Evolutionary conservation across 441 rosid genomes (phyloP).

Genomic region (Gossypium lobatum): DNA sequence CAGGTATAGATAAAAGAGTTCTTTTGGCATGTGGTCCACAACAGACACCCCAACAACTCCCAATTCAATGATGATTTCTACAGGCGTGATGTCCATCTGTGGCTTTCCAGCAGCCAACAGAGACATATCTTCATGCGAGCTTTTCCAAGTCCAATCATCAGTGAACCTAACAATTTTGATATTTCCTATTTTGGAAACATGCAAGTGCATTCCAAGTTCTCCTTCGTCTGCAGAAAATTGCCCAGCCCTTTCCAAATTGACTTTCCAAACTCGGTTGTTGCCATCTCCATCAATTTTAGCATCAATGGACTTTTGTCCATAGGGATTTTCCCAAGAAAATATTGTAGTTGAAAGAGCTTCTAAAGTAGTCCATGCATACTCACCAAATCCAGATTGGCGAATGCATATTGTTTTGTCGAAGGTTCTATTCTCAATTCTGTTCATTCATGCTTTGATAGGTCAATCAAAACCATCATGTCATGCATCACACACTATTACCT

Average conservation of each 20-base stretch:
- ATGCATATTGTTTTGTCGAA: slow-evolving; percentile 50
- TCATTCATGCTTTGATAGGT: slow-evolving; percentile 20
- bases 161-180: slow-evolving; percentile 68
- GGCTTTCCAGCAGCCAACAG: slow-evolving; percentile 36
- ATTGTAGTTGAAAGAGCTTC: slow-evolving; percentile 63
- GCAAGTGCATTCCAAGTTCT: slow-evolving; percentile 54
- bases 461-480: slow-evolving; percentile 6
- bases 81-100: slow-evolving; percentile 39
- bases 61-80: slow-evolving; percentile 83
- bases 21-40: slow-evolving; percentile 86
- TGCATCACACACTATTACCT: background rate
- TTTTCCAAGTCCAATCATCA: slow-evolving; percentile 32
- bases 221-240: slow-evolving; percentile 35
- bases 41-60: slow-evolving; percentile 88
- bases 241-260: slow-evolving; percentile 64
- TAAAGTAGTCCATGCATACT: slow-evolving; percentile 70
- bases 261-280: slow-evolving; percentile 38
- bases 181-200: slow-evolving; percentile 62
- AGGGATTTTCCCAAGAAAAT: slow-evolving; percentile 95
- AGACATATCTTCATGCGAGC: slow-evolving; percentile 35
- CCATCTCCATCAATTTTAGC: slow-evolving; percentile 47
- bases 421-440: slow-evolving; percentile 93
- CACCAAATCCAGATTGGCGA: slow-evolving; percentile 89
- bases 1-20: slow-evolving; percentile 67
- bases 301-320: slow-evolving; percentile 80